These are phyloP conservation scores for Coleophoma cylindrospora DNA, from an alignment of 2,329 filamentous ascomycete species.

Conservation along the genomic window DNA sequence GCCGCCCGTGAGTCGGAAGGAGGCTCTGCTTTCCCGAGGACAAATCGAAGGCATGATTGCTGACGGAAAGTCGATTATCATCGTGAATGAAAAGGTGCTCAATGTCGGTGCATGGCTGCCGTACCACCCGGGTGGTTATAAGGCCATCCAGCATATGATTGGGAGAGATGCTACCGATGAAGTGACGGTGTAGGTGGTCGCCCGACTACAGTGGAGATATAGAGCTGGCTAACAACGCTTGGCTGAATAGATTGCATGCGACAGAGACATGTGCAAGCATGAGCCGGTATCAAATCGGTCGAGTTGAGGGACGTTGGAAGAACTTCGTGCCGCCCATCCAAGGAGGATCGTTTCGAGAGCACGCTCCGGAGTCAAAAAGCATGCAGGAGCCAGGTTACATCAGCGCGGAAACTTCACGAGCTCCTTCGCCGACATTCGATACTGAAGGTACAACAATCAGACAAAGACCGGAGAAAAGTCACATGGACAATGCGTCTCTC, in stretches of 20 bases:
- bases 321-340: conserved; percentile 90
- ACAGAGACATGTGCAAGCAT: conserved; percentile 47
- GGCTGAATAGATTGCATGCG: conserved; percentile 65
- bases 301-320: conserved; percentile 69
- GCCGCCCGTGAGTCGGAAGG: no score
- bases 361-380: not conserved
- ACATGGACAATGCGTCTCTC: conserved; percentile 6
- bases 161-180: conserved; percentile 89
- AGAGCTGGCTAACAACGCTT: no score
- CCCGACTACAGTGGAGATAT: not conserved
- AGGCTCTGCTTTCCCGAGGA: no score
- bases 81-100: no score
- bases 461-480: no score
- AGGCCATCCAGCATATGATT: conserved; percentile 85
- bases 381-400: no score
- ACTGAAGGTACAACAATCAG: conserved; percentile 10
- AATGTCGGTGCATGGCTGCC: conserved; percentile 15
- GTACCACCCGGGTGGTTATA: conserved; percentile 86
- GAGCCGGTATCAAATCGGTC: conserved; percentile 66
- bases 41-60: no score
- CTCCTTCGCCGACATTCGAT: not conserved
- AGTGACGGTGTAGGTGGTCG: conserved; percentile 65
- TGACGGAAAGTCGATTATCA: no score
- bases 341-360: conserved; percentile 46
- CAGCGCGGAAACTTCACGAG: no score